Conservation (phyloP, 2,329 filamentous ascomycete species). For the Fusarium verrucosum region DNA sequence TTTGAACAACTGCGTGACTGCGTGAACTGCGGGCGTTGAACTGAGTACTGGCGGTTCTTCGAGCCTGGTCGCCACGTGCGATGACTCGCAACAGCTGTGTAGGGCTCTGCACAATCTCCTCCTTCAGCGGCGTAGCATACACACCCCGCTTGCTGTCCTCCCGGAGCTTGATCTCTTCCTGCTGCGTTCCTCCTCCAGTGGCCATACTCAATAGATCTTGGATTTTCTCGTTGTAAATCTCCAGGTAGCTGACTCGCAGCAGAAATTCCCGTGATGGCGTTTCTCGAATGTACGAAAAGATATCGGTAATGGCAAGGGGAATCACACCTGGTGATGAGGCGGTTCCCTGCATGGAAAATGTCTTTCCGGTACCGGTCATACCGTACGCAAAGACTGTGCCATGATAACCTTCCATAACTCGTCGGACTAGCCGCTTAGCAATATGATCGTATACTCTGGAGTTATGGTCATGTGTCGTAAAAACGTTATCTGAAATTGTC, state of each 20-base stretch:
- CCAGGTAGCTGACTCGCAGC: constrained; percentile 94
- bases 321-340: constrained; percentile 96
- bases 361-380: constrained; percentile 99
- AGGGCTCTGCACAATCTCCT: constrained; percentile 98
- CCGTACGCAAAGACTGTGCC: constrained; percentile 98
- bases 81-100: constrained; percentile 96
- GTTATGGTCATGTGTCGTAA: constrained; percentile 93
- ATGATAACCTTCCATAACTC: constrained; percentile 99
- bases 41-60: constrained; percentile 92
- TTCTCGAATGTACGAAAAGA: constrained; percentile 98
- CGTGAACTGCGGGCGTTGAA: constrained; percentile 97
- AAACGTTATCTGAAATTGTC: constrained; percentile 83
- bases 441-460: constrained; percentile 92
- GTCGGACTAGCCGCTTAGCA: constrained; percentile 90
- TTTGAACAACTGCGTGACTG: constrained; percentile 98
- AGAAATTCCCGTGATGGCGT: constrained; percentile 94
- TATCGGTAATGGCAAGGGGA: constrained; percentile 95
- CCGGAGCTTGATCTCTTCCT: constrained; percentile 96
- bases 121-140: constrained; percentile 94
- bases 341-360: constrained; percentile 99
- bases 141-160: constrained; percentile 97
- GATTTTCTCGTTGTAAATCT: constrained; percentile 99
- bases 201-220: constrained; percentile 89
- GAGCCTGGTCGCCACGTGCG: constrained; percentile 88
- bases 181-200: constrained; percentile 63